Base-by-base conservation (phyloP, 768 basidiomycete genomes). In the Termitomyces titanicus region DNA sequence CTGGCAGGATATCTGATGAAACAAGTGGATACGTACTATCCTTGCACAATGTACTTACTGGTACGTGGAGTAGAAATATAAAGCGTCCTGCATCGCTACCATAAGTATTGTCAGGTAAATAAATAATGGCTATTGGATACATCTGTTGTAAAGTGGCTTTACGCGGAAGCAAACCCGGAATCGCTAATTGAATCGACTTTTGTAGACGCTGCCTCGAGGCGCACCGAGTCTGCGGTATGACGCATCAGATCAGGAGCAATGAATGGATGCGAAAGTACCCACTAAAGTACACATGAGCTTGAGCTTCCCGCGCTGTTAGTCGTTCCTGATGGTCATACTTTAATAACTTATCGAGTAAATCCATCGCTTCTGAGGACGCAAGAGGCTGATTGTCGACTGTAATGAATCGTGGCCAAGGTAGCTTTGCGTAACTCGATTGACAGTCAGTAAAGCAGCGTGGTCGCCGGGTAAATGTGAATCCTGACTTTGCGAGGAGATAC, bases 321-420 rank as follows among this genome's bases (percentile, higher is more conserved):
- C 86, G 74, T 64, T 85, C 82, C 63, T 79, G 80, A 63, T 88
- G 87, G 63, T 88, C 87, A 66, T 87, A 89, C 57, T 78, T 75
- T 63, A 87, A 70, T 51, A 88, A 68, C 65, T 80, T 82, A 61
- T 88, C 87, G 44, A 89, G 68, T 52, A 88, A 78, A 64, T 87
- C 85, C 56, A 86, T 68, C 4, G 81, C 85, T 61, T 88, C 86
- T 53, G 79, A 70, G 11, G 83, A 81, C 55, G 82, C 82, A 52
- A 80, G 76, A 35, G 71, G 67, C 59, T 83, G 82, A 63, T 83
- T 85, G 54, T 84, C 83, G 18, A 74, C 66, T 38, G 75, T 84
- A 58, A 82, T 72, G 70, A 82, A 87, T 52, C 81, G 73, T 7
- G 77, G 68, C 87, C 87, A 89, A n/a, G 83, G 76, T 63, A 85